phyloP scores from a whole-genome alignment of 2,329 filamentous ascomycete genomes.

The Amauroascus verrucosus region DNA sequence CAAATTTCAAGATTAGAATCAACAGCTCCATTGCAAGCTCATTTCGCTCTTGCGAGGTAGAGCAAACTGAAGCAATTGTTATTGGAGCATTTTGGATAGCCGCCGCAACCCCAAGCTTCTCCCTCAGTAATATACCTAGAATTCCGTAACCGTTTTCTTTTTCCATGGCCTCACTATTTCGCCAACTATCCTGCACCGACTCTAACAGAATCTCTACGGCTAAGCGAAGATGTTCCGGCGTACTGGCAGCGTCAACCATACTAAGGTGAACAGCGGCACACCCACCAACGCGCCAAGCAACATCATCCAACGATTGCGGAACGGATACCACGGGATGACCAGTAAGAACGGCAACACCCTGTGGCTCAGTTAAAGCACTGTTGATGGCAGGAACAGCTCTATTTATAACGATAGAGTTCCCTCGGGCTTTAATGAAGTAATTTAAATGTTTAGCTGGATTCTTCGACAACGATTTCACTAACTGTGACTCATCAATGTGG shows the following conservation, averaged over 20 bases:
- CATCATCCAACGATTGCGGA: slow-evolving; percentile 80
- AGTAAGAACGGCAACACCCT: slow-evolving; percentile 71
- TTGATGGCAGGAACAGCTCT: slow-evolving; percentile 78
- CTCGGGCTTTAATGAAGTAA: slow-evolving; percentile 59
- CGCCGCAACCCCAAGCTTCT: slow-evolving; percentile 51
- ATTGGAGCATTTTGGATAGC: slow-evolving; percentile 31
- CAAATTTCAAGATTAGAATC: slow-evolving; percentile 68
- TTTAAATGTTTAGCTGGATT: slow-evolving; percentile 58
- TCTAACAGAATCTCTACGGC: slow-evolving; percentile 76
- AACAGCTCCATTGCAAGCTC: slow-evolving; percentile 53
- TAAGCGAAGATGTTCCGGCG: slow-evolving; percentile 59
- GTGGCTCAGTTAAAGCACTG: slow-evolving; percentile 69
- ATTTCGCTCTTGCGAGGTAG: slow-evolving; percentile 40
- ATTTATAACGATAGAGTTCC: slow-evolving; percentile 75
- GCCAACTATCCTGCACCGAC: slow-evolving; percentile 82
- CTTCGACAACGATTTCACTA: slow-evolving; percentile 66
- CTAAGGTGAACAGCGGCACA: slow-evolving; percentile 78
- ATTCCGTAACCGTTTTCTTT: slow-evolving; percentile 89
- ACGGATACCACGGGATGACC: slow-evolving; percentile 72
- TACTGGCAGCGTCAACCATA: slow-evolving; percentile 65
- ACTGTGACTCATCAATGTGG: slow-evolving; percentile 57
- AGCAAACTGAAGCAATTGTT: slow-evolving; percentile 31
- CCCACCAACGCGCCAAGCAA: slow-evolving; percentile 84
- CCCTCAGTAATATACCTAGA: slow-evolving; percentile 68
- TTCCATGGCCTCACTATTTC: slow-evolving; percentile 97